Evolutionary conservation across 495 filamentous ascomycete species (phyloP).

Genomic region (Neurospora intermedia): DNA sequence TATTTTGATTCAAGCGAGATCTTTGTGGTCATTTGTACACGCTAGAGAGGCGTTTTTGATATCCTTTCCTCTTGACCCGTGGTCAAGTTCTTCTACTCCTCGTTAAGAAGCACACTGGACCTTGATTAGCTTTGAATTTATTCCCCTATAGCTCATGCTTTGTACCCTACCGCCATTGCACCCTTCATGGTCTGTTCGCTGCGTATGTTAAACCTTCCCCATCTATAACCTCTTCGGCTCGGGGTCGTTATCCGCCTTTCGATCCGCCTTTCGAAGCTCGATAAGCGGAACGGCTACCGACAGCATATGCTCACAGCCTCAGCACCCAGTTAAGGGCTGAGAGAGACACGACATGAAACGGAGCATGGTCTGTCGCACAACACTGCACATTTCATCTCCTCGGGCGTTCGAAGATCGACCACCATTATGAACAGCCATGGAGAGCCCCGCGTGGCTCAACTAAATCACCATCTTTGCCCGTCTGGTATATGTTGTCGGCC

Average conservation of each 20-base stretch:
- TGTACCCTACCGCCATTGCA: neutral
- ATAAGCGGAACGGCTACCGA: neutral
- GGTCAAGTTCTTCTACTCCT: neutral
- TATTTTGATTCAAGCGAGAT: neutral
- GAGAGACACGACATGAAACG: neutral
- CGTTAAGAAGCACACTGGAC: neutral
- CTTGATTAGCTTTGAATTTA: neutral
- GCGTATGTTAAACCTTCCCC: neutral
- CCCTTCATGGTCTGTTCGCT: neutral
- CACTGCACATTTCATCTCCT: neutral
- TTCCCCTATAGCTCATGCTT: neutral
- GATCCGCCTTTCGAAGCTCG: neutral
- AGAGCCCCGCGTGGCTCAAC: neutral
- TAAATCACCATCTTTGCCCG: neutral
- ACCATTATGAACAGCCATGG: neutral
- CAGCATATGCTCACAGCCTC: neutral
- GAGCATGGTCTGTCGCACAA: neutral
- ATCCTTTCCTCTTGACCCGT: neutral
- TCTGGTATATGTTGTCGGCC: neutral
- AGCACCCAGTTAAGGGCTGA: neutral
- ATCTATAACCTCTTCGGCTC: neutral
- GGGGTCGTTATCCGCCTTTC: neutral
- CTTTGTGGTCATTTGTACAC: neutral
- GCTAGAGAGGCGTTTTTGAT: neutral
- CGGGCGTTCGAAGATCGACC: neutral